These are phyloP conservation scores for Cynanchum wilfordii DNA, from an alignment of 257 asterid genomes.

Conservation along the genomic window DNA sequence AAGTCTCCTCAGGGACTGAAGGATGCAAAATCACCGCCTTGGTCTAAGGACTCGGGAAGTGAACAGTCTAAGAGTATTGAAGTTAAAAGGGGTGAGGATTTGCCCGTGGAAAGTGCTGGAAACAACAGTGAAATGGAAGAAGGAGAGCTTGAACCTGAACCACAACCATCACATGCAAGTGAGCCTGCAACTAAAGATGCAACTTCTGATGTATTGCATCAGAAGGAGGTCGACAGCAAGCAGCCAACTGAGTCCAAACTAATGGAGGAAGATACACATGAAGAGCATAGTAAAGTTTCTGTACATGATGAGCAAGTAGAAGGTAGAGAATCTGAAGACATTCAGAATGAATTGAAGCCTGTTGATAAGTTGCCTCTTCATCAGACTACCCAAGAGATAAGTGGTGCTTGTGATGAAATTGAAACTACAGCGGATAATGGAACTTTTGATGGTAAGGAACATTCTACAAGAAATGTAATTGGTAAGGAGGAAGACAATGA, in stretches of 20 bases:
- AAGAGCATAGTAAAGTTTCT: slow-evolving; percentile 27
- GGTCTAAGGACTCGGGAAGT: slow-evolving; percentile 94
- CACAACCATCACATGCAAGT: slow-evolving; percentile 38
- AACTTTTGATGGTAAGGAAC: slow-evolving; percentile 27
- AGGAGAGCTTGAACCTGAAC: slow-evolving; percentile 96
- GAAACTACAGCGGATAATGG: slow-evolving; percentile 32
- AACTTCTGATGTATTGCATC: slow-evolving; percentile 32
- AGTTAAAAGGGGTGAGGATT: slow-evolving; percentile 55
- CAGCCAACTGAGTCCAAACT: slow-evolving; percentile 22
- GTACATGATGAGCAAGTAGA: slow-evolving; percentile 35
- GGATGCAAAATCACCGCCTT: slow-evolving; percentile 76
- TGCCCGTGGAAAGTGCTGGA: slow-evolving; percentile 58
- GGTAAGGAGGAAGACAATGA: slow-evolving; percentile 38
- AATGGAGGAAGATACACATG: slow-evolving; percentile 28
- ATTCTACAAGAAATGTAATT: slow-evolving; percentile 28
- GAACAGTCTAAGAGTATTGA: slow-evolving; percentile 87
- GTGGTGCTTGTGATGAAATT: slow-evolving; percentile 30
- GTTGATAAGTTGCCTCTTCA: slow-evolving; percentile 33
- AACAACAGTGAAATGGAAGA: slow-evolving; percentile 83
- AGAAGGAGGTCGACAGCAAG: slow-evolving; percentile 31
- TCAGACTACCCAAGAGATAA: slow-evolving; percentile 27
- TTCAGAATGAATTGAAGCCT: slow-evolving; percentile 26
- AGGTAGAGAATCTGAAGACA: slow-evolving; percentile 30
- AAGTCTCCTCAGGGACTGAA: slow-evolving; percentile 56
- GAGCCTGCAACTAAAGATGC: slow-evolving; percentile 39